phyloP scores from a whole-genome alignment of 208 protist genomes.

The Trypanosoma mega region DNA sequence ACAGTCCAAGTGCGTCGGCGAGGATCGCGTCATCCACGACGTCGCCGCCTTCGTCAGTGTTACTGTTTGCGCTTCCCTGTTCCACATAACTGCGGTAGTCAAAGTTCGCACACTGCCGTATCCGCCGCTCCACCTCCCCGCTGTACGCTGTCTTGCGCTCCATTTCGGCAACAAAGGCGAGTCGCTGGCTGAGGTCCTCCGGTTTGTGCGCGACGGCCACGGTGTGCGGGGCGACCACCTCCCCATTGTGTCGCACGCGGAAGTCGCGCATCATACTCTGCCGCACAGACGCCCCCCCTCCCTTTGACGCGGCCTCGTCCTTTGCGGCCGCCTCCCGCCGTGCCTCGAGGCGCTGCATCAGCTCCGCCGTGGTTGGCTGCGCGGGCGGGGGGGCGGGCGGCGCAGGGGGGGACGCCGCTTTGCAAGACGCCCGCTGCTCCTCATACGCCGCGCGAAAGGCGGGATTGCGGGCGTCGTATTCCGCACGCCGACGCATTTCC shows the following conservation, averaged over 20 bases:
- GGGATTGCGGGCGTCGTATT: conserved; percentile 79
- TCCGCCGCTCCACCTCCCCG: conserved; percentile 38
- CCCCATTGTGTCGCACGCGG: conserved; percentile 25
- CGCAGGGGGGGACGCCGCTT: conserved; percentile 11
- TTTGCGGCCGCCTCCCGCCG: conserved; percentile 18
- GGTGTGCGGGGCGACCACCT: conserved; percentile 4
- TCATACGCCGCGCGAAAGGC: conserved; percentile 75
- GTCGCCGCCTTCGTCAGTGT: conserved; percentile 37
- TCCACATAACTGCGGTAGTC: conserved; percentile 80
- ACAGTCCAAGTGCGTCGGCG: conserved; percentile 75
- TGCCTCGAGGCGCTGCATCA: conserved; percentile 20
- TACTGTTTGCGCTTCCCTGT: too few relatives aligned
- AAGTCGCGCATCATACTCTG: conserved; percentile 31
- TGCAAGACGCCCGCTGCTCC: conserved; percentile 33
- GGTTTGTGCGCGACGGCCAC: conserved; percentile 3
- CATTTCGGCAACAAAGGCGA: conserved; percentile 47
- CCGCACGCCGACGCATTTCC: conserved; percentile 77
- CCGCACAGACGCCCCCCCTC: conserved; percentile 11
- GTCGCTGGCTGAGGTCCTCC: conserved; percentile 13
- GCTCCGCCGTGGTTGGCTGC: conserved; percentile 22
- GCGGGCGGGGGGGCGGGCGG: background rate
- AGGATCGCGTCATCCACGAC: conserved; percentile 75
- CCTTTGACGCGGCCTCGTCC: background rate
- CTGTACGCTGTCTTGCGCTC: conserved; percentile 43
- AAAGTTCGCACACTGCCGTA: conserved; percentile 60